phyloP scores from a whole-genome alignment of 2,329 filamentous ascomycete species.

The Drechslerella dactyloides region DNA sequence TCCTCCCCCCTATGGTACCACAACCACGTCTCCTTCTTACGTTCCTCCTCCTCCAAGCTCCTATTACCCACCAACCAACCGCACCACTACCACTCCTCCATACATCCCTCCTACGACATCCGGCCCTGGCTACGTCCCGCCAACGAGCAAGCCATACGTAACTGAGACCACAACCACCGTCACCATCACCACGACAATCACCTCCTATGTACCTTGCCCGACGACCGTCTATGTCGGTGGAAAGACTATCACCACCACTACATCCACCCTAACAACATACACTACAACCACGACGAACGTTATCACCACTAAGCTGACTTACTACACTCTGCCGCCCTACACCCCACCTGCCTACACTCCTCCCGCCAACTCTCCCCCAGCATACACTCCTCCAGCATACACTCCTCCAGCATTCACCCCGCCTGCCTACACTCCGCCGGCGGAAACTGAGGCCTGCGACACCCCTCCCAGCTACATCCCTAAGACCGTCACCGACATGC shows the following conservation, averaged over 20 bases:
- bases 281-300: conserved; percentile 54
- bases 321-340: background rate
- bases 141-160: conserved; percentile 53
- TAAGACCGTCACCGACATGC: conserved; percentile 31
- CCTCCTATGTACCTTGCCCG: conserved; percentile 39
- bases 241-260: conserved; percentile 51
- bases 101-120: conserved; percentile 26
- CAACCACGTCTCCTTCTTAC: conserved; percentile 3
- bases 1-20: conserved; percentile 2
- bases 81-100: conserved; percentile 6
- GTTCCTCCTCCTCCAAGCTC: conserved; percentile 25
- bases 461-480: conserved; percentile 10
- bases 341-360: conserved; percentile 50
- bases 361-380: no score
- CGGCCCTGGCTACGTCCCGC: conserved; percentile 37
- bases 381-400: conserved; percentile 59
- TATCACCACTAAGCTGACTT: conserved; percentile 59
- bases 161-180: conserved; percentile 53
- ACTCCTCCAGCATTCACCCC: conserved; percentile 27
- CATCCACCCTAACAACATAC: conserved; percentile 54
- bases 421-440: conserved; percentile 17
- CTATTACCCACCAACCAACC: conserved; percentile 36
- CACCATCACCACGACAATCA: conserved; percentile 28
- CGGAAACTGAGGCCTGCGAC: conserved; percentile 39
- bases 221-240: conserved; percentile 50